phyloP scores from a whole-genome alignment of 1,284 basidiomycete genomes.

The Cutaneotrichosporon sp. region DNA sequence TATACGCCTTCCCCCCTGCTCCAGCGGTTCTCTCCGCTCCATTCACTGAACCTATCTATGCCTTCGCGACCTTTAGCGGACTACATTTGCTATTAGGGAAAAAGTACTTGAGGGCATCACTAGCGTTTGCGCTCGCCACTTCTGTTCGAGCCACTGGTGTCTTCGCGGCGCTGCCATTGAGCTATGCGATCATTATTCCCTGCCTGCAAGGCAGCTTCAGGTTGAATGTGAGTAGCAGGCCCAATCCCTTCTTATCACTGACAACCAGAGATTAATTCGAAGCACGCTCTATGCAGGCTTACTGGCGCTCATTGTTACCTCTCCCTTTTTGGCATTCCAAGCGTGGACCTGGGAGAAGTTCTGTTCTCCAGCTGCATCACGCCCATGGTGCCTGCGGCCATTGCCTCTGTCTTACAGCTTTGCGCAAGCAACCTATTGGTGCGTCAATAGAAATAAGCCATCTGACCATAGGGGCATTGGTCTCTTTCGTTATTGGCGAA shows the following conservation, averaged over 20 bases:
- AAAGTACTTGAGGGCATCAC: slow-evolving; percentile 53
- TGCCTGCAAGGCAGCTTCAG: background rate
- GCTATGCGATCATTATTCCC: background rate
- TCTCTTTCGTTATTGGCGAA: slow-evolving; percentile 79
- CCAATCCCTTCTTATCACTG: too few species aligned
- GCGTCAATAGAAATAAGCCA: slow-evolving; percentile 15
- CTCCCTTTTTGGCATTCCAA: slow-evolving; percentile 70
- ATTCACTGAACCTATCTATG: slow-evolving; percentile 81
- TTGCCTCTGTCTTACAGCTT: slow-evolving; percentile 74
- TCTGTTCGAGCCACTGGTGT: slow-evolving; percentile 77
- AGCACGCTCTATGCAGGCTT: background rate
- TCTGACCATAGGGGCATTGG: slow-evolving; percentile 60
- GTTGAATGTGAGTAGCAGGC: too few species aligned
- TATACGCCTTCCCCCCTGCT: slow-evolving; percentile 76
- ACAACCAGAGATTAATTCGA: too few species aligned
- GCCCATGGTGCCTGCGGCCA: slow-evolving; percentile 61
- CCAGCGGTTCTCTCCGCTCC: slow-evolving; percentile 68
- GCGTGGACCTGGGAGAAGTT: slow-evolving; percentile 60
- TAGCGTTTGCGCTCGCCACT: slow-evolving; percentile 63
- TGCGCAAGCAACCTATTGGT: slow-evolving; percentile 79
- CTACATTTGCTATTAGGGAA: slow-evolving; percentile 35
- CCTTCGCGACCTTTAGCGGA: slow-evolving; percentile 70
- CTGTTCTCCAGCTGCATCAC: slow-evolving; percentile 50
- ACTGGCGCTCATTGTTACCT: slow-evolving; percentile 51
- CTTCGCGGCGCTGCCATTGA: slow-evolving; percentile 44